A percentile compares a stretch with the other conserved stretches of the same genome.
These are phyloP conservation scores for Aleurites moluccanus DNA, from an alignment of 441 rosid genomes.

Conservation along the genomic window DNA sequence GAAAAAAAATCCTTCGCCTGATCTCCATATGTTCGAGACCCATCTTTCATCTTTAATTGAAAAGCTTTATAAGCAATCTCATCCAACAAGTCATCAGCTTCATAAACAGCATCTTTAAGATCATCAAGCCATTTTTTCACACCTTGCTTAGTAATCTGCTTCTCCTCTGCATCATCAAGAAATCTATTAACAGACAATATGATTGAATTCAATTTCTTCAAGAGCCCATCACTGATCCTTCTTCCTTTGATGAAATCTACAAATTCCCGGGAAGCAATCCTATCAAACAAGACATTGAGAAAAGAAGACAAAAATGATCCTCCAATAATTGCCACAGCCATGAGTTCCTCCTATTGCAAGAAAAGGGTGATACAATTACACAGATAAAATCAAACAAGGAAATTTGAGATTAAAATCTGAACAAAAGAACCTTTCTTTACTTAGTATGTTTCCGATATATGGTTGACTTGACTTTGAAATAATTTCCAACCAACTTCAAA, in stretches of 20 bases:
- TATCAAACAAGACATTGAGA: constrained; percentile 5
- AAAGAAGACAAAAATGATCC: constrained; percentile 18
- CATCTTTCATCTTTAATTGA: neutral
- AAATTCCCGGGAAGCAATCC: neutral
- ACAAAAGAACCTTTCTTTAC: neutral
- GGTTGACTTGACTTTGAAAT: neutral
- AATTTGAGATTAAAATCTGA: neutral
- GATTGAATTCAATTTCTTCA: neutral
- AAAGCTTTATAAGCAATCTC: constrained; percentile 11
- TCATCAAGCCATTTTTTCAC: constrained; percentile 17
- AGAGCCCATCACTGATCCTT: neutral
- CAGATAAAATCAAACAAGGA: neutral
- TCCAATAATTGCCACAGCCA: neutral
- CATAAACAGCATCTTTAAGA: constrained; percentile 22
- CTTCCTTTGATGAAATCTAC: constrained; percentile 12
- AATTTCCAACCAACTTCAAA: neutral
- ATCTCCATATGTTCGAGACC: neutral
- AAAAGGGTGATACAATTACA: too few relatives aligned
- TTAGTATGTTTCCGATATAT: neutral
- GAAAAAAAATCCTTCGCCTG: constrained; percentile 7
- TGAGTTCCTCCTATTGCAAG: neutral
- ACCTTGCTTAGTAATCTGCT: constrained; percentile 1
- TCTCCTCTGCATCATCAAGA: constrained; percentile 20
- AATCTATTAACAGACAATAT: neutral
- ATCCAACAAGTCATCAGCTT: constrained; percentile 21